Evolutionary conservation across 2,329 filamentous ascomycete species (phyloP), one percentile per base, ranked within the genome.

Genomic region (Immersiporthe knoxdaviesiana): DNA sequence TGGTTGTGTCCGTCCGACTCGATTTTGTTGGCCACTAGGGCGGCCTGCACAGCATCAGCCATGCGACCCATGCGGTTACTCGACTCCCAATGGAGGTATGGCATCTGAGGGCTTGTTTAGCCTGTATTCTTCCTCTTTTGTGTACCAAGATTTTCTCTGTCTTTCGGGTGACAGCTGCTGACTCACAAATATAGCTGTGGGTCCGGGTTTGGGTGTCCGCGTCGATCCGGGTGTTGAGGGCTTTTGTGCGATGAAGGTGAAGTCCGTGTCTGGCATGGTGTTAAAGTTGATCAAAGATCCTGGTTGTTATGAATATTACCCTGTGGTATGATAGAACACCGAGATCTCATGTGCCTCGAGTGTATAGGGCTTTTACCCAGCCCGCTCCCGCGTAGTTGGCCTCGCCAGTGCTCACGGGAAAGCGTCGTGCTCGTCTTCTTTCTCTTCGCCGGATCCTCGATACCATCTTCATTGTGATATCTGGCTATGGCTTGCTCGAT

Each of bases 21-120:
- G 41, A 2, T 7, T 47, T 47, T 7, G 21, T 52, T 37, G 63
- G 37, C 3, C 30, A 1, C 21, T 27, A 54, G 47, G 7, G 52
- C 47, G 3, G n/a, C 63, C 30, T 39, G 21, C 3, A 69, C 60
- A 10, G 10, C 7, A 21, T 21, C 30, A 7, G 63, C 21, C 64
- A 69, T 69, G 3, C 39, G 30, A 3, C 35, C 30, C 21, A 27
- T 59, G 2, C 68, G 68, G 16, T 4, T 14, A 7, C 32, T 52
- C 0, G 58, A 67, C 64, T 69, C 68, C 68, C 68, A 69, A 16
- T 69, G 68, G 18, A 69, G 16, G 24, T 69, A 69, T 24, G 68
- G 68, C 39, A 69, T 37, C 68, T 69, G 2, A 1, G n/a, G n/a
- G n/a, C n/a, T n/a, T n/a, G n/a, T n/a, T n/a, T n/a, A n/a, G n/a